These are phyloP conservation scores for Phytophthora tubulina DNA, from an alignment of 352 stramenopile species.

Conservation along the genomic window DNA sequence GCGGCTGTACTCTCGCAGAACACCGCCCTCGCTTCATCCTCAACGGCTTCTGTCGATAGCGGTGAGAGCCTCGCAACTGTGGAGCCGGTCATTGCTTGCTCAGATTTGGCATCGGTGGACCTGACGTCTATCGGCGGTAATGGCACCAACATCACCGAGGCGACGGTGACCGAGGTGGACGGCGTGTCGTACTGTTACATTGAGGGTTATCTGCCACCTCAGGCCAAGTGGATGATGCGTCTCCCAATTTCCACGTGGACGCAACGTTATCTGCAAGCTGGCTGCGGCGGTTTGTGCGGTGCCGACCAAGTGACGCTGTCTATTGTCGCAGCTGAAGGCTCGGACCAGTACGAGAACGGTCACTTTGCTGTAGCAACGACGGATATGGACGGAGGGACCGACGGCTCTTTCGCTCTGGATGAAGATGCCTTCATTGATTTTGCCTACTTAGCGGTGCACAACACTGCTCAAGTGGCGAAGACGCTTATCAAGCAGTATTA, in stretches of 20 bases:
- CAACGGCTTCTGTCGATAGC: conserved; percentile 19
- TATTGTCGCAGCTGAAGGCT: conserved; percentile 33
- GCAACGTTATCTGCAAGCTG: conserved; percentile 47
- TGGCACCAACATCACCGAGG: conserved; percentile 36
- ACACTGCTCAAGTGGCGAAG: conserved; percentile 41
- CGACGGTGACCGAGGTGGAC: conserved; percentile 32
- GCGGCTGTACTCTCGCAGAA: conserved; percentile 9
- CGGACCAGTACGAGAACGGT: conserved; percentile 31
- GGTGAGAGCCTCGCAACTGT: conserved; percentile 36
- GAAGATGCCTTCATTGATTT: conserved; percentile 40
- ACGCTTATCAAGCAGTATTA: conserved; percentile 55
- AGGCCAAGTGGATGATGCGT: conserved; percentile 42
- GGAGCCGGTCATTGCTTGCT: conserved; percentile 34
- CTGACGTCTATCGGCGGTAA: conserved; percentile 31
- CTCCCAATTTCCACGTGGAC: conserved; percentile 49
- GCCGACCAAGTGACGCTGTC: conserved; percentile 24
- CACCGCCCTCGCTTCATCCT: conserved; percentile 11
- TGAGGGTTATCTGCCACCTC: conserved; percentile 39
- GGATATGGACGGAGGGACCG: conserved; percentile 43
- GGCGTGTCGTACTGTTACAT: conserved; percentile 46
- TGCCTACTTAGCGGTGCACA: conserved; percentile 47
- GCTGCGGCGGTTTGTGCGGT: conserved; percentile 47
- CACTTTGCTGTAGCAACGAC: conserved; percentile 44
- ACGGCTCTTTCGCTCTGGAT: conserved; percentile 43
- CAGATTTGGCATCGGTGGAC: conserved; percentile 31